A percentile compares a stretch with the other conserved stretches of the same genome.
Evolutionary conservation across 2,329 filamentous ascomycete genomes (phyloP).

Genomic region (Phialophora macrospora): DNA sequence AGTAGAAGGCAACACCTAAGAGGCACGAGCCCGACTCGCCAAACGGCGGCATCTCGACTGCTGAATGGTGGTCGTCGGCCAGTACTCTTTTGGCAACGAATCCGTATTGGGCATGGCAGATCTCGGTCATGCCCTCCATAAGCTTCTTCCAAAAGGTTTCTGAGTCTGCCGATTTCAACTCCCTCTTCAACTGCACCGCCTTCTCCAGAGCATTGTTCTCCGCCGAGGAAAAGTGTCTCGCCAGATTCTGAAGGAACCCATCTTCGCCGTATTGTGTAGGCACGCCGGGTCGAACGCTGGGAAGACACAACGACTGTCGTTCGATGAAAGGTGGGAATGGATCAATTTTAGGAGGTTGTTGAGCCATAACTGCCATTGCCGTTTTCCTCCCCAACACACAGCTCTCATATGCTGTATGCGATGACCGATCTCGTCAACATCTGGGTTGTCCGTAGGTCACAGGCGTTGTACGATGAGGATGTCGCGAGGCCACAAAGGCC

Average conservation of each 20-base stretch:
- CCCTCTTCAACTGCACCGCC: constrained; percentile 63
- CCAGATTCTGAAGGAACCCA: constrained; percentile 49
- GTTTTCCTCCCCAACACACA: constrained; percentile 1
- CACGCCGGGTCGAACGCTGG: constrained; percentile 48
- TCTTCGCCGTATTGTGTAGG: constrained; percentile 52
- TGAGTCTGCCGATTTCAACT: constrained; percentile 58
- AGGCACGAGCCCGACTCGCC: constrained; percentile 66
- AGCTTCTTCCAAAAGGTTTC: constrained; percentile 68
- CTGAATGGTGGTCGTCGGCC: constrained; percentile 62
- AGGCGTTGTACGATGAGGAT: not conserved
- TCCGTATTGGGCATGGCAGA: constrained; percentile 68
- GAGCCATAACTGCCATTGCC: constrained; percentile 23
- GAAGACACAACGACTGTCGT: constrained; percentile 51
- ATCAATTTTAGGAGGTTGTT: constrained; percentile 6
- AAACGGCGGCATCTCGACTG: constrained; percentile 65
- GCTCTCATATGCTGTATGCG: constrained; percentile 4
- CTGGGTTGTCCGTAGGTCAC: not conserved
- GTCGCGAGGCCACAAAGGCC: constrained; percentile 8
- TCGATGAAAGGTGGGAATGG: constrained; percentile 36
- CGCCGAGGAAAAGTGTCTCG: constrained; percentile 49
- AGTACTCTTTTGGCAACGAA: constrained; percentile 70
- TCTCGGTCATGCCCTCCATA: constrained; percentile 66
- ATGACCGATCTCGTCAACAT: constrained; percentile 9
- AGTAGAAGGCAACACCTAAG: constrained; percentile 69
- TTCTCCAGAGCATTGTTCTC: constrained; percentile 67